Evolutionary conservation across 108 stramenopile genomes (phyloP), one percentile per base, ranked within the genome.

Genomic region (Nannochloropsis gaditana): DNA sequence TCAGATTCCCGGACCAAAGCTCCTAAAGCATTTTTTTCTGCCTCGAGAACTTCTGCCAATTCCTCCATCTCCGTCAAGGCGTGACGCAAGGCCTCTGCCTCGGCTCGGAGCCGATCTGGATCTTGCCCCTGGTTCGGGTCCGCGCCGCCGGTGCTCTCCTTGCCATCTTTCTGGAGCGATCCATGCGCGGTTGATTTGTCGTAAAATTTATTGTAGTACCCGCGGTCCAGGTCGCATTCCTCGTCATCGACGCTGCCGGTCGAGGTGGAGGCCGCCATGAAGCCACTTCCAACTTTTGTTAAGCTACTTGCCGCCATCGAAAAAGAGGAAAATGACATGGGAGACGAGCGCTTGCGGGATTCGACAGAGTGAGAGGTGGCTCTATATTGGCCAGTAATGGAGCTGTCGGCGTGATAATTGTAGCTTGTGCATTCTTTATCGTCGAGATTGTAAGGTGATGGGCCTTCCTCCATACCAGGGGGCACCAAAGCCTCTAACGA

Each of bases 21-120:
- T n/a, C 59, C 59, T n/a, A 73, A 73, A n/a, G 59, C 59, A 8
- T 73, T 73, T 73, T 73, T 73, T 8, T 73, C 59, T n/a, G 59
- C 59, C n/a, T 73, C 19, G 4, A n/a, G 59, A 4, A 73, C 59
- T n/a, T 73, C 59, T 3, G 8, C 8, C n/a, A 73, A 6, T 6
- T 73, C 59, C n/a, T 73, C 59, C 8, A 73, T 15, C 59, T 73
- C 59, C 19, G 59, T n/a, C 59, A 73, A 3, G 15, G 59, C 59
- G n/a, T 6, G 59, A 73, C 59, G 59, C 59, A 73, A 73, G n/a
- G 59, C n/a, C 3, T 5, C 59, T n/a, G 59, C 59, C n/a, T 73
- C 59, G n/a, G 59, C 59, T n/a, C 59, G 59, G 59, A 73, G 59
- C n/a, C n/a, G 19, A n/a, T 73, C 59, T 4, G 19, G 59, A 2